Percentiles rank a stretch among this genome's conserved stretches.
phyloP scores from a whole-genome alignment of 768 basidiomycete species.

The Macrocybe gigantea region DNA sequence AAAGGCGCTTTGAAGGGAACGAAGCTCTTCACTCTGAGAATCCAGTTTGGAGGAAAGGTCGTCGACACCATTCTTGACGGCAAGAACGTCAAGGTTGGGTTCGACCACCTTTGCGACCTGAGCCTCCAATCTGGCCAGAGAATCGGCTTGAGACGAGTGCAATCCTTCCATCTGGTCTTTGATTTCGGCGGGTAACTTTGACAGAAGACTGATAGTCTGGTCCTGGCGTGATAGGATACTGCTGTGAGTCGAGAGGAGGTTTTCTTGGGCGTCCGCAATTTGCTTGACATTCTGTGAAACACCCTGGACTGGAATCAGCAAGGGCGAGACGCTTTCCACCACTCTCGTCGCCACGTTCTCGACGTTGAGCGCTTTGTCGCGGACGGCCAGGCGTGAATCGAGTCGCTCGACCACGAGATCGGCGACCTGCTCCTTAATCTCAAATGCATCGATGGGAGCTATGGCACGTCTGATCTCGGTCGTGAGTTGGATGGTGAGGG shows the following conservation, averaged over 20 bases:
- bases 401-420: slow-evolving; percentile 84
- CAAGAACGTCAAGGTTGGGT: slow-evolving; percentile 29
- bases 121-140: slow-evolving; percentile 23
- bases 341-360: slow-evolving; percentile 54
- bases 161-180: slow-evolving; percentile 38
- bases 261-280: slow-evolving; percentile 22
- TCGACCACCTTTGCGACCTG: slow-evolving; percentile 13
- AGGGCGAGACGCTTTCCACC: slow-evolving; percentile 41
- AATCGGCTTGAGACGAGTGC: slow-evolving; percentile 27
- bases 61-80: slow-evolving; percentile 46
- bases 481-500: slow-evolving; percentile 53
- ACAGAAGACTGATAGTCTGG: slow-evolving; percentile 33
- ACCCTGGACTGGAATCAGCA: slow-evolving; percentile 34
- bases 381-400: slow-evolving; percentile 72
- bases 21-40: slow-evolving; percentile 41
- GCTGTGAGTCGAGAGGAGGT: slow-evolving; percentile 27
- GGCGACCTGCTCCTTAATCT: slow-evolving; percentile 86
- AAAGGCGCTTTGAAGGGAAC: slow-evolving; percentile 42
- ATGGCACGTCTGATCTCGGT: slow-evolving; percentile 67
- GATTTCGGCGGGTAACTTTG: slow-evolving; percentile 43
- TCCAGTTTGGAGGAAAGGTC: slow-evolving; percentile 38
- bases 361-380: slow-evolving; percentile 65
- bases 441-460: slow-evolving; percentile 75
- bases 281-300: slow-evolving; percentile 33
- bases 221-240: slow-evolving; percentile 34